Percentiles rank a stretch among this genome's conserved stretches.
These are phyloP conservation scores for Tulasnella sp. DNA, from an alignment of 768 basidiomycete species.

Conservation along the genomic window DNA sequence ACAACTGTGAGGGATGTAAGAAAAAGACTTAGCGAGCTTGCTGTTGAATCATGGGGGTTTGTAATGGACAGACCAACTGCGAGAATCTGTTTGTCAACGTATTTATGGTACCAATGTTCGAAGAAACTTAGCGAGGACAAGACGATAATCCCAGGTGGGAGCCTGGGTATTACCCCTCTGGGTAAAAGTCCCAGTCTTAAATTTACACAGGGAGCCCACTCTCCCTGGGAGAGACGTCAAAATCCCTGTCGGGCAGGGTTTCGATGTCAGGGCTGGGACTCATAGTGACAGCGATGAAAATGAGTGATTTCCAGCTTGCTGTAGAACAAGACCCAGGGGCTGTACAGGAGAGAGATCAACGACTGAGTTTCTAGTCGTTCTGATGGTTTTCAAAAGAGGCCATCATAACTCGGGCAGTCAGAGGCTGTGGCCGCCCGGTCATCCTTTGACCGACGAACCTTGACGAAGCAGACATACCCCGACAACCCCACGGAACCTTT, in stretches of 20 bases:
- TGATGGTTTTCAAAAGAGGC: constrained; percentile 55
- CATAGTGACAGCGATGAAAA: no score
- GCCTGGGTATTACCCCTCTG: no score
- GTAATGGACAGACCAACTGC: background rate
- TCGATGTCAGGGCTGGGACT: no score
- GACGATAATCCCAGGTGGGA: no score
- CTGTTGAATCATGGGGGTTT: background rate
- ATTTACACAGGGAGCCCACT: no score
- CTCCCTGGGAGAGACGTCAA: no score
- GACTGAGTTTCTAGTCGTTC: constrained; percentile 52
- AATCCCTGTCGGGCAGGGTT: no score
- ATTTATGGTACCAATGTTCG: no score
- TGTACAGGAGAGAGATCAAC: constrained; percentile 55
- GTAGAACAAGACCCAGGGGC: no score
- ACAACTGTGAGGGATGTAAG: background rate
- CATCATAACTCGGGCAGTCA: constrained; percentile 55
- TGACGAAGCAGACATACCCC: constrained; percentile 39
- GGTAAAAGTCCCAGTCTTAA: no score
- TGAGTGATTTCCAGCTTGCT: no score
- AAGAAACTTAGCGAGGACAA: no score
- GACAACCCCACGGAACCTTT: constrained; percentile 54
- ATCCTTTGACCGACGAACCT: background rate
- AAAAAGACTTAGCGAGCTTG: background rate
- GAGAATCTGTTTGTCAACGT: background rate
- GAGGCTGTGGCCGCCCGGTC: constrained; percentile 36